Evolutionary conservation across 306 rosid genomes (phyloP), one percentile per base, ranked within the genome.

Genomic region (Quillaja saponaria): DNA sequence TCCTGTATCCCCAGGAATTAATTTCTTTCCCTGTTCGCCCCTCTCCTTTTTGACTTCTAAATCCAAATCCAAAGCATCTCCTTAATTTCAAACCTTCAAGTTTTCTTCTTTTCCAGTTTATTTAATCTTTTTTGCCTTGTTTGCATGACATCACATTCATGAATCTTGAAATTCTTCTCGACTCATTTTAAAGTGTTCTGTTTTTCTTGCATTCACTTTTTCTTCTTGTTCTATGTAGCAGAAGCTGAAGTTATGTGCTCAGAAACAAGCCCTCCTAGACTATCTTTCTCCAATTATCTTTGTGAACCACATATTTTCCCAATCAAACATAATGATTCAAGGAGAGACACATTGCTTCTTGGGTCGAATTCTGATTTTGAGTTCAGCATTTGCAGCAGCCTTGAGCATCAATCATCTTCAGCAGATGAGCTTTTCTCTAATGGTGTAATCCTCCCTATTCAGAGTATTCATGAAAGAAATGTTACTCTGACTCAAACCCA

Each of bases 401-500:
- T 67, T 52, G 80, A 56, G 21, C 70, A 71, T 59, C 78, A 79
- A 42, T 69, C 87, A 60, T 81, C 87, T 49, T 78, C 87, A 0
- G 96, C 99, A 14, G 99, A 89, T 77, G 96, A 92, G 65, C 91
- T 92, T 50, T 92, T 92, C 74, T 85, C 83, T 8, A 82, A 89
- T 75, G 99, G 96, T 0, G 37, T 84, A 9, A 87, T 92, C 67
- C 85, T 83, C 72, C 95, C 99, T 2, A 73, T 64, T 19, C 83
- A 80, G 33, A 77, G 4, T 25, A 25, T 69, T n/a, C 78, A 67
- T 66, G 65, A 76, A 10, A 75, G 45, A 31, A 66, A 54, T 51
- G 20, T 18, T 42, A 51, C 71, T 13, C 50, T 41, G 40, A 78
- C 66, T 55, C 67, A 63, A 18, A 61, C 40, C 6, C 71, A 58